These are phyloP conservation scores for Alternaria novae-zelandiae DNA, from an alignment of 2,329 filamentous ascomycete genomes.

Conservation along the genomic window DNA sequence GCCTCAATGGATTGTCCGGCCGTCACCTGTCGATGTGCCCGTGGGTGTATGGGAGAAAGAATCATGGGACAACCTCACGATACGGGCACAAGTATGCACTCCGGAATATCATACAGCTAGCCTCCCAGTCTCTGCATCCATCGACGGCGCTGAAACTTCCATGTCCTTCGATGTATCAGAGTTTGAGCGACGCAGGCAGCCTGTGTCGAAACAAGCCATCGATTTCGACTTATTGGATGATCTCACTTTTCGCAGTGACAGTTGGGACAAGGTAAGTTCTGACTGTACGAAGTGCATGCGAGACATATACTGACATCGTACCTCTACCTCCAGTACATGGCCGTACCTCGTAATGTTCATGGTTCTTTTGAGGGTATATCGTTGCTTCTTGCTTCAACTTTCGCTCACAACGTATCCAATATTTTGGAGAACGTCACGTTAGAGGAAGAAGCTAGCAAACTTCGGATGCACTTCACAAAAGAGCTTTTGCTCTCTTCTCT, in stretches of 20 bases:
- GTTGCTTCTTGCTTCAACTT: neutral
- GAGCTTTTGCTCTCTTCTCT: neutral
- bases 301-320: neutral
- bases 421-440: neutral
- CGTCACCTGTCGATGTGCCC: neutral
- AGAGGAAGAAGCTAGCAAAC: neutral
- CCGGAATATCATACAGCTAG: neutral
- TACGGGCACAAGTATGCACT: neutral
- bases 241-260: neutral
- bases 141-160: neutral
- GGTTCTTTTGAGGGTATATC: neutral
- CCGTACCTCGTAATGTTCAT: neutral
- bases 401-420: neutral
- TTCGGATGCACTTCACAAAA: neutral
- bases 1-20: neutral
- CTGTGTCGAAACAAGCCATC: neutral
- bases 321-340: neutral
- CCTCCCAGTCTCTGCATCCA: neutral
- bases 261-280: neutral
- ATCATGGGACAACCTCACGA: neutral
- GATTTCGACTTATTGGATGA: neutral
- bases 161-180: neutral
- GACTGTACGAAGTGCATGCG: neutral
- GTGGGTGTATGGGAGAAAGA: neutral
- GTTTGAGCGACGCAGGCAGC: neutral